These are phyloP conservation scores for Catunica adiposa DNA, from an alignment of 2,329 filamentous ascomycete genomes.

Conservation along the genomic window DNA sequence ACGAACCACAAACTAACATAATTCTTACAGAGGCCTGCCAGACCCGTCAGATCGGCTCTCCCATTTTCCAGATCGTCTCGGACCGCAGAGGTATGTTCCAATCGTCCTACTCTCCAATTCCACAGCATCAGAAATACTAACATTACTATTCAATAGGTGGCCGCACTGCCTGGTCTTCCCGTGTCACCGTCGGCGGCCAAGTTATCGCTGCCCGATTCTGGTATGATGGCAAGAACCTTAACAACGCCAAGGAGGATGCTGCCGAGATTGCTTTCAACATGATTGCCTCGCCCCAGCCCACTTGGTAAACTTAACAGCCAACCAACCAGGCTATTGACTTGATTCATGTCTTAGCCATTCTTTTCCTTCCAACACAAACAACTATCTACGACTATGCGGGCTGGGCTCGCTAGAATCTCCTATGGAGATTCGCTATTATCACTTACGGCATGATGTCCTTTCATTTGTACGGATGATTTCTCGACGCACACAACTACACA, in stretches of 20 bases:
- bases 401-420: neutral
- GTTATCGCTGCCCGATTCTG: slow-evolving; percentile 62
- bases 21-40: slow-evolving; percentile 37
- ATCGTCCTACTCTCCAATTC: slow-evolving; percentile 12
- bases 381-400: neutral
- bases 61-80: slow-evolving; percentile 54
- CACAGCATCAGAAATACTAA: no score
- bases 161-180: slow-evolving; percentile 78
- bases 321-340: neutral
- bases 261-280: slow-evolving; percentile 60
- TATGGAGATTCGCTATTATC: neutral
- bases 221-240: slow-evolving; percentile 78
- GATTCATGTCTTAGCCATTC: neutral
- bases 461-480: neutral
- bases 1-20: slow-evolving; percentile 7
- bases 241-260: slow-evolving; percentile 84
- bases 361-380: neutral
- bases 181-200: slow-evolving; percentile 52
- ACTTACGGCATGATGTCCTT: no score
- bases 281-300: slow-evolving; percentile 21
- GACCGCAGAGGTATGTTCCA: slow-evolving; percentile 49
- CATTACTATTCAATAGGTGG: slow-evolving; percentile 43
- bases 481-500: neutral
- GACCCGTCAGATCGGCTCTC: slow-evolving; percentile 33
- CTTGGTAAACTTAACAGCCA: neutral